phyloP scores from a whole-genome alignment of 371 early-diverging fungal species.

The Chytridiales sp. region DNA sequence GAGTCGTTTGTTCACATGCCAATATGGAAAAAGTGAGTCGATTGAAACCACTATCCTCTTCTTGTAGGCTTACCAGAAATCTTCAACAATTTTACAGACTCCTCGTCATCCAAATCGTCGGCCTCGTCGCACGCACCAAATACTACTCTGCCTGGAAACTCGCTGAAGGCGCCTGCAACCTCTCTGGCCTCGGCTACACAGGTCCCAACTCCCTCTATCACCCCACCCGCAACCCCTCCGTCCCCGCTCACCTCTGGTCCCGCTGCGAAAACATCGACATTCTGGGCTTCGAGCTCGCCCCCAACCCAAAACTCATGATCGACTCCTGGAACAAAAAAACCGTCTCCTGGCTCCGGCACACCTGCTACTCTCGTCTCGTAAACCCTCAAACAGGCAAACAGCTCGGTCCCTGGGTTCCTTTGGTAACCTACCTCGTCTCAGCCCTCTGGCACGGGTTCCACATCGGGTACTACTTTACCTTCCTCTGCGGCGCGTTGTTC shows the following conservation, averaged over 20 bases:
- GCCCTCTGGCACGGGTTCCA: constrained; percentile 94
- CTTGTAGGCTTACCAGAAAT: background rate
- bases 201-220: too few relatives aligned
- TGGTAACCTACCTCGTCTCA: constrained; percentile 74
- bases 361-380: constrained; percentile 74
- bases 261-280: constrained; percentile 72
- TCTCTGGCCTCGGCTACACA: constrained; percentile 82
- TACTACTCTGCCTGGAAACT: constrained; percentile 87
- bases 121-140: constrained; percentile 69
- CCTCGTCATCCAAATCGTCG: constrained; percentile 62
- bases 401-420: constrained; percentile 37
- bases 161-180: constrained; percentile 80
- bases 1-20: too few relatives aligned
- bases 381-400: constrained; percentile 26
- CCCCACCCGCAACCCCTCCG: constrained; percentile 46
- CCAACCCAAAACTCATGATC: constrained; percentile 65
- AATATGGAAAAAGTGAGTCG: constrained; percentile 14
- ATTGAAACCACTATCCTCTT: constrained; percentile 2
- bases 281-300: constrained; percentile 57
- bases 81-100: constrained; percentile 35
- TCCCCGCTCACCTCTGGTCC: constrained; percentile 37
- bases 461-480: constrained; percentile 53
- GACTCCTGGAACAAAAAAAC: constrained; percentile 90
- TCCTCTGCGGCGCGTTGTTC: constrained; percentile 55
- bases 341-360: constrained; percentile 76